Base-by-base conservation (phyloP, 2,329 filamentous ascomycete species). In the Stemphylium lycopersici region DNA sequence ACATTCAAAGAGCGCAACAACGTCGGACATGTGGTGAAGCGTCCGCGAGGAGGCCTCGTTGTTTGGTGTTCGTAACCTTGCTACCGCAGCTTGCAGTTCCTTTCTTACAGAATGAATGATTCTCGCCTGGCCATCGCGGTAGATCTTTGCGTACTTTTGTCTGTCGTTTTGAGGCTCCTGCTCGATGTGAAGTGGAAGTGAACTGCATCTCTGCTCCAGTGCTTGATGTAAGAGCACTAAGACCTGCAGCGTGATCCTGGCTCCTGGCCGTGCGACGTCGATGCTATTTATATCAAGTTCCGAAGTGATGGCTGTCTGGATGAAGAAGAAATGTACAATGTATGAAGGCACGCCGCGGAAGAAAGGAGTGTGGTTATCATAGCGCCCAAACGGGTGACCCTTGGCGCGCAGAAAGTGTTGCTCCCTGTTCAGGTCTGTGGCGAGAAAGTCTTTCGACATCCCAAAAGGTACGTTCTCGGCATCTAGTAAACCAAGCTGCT, bases 91-190 rank as follows among this genome's bases (percentile, higher is more conserved):
- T 24, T 63, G 39, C 8, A 72, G 66, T 47, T 72, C 66, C 6
- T 24, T 12, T 4, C 61, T 58, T 3, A 71, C 61, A 6, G 59
- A 51, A 36, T 70, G 59, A 16, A 74, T 61, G 45, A 72, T 66
- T 2, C 51, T 62, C 2, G 66, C 65, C 61, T 81, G 79, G 6
- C 76, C 69, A 39, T 75, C 68, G 16, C 79, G 74, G 58, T 80
- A 81, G 6, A 77, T 75, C 33, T 70, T 71, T 2, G 78, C 77
- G 40, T 74, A 74, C 22, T 58, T 64, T 62, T 80, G 78, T 49
- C 72, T 77, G 2, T 61, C 40, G 55, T 78, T 80, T 2, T 41
- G 41, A 4, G 59, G 59, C 3, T 42, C 11, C 2, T 31, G 32
- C 2, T 48, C 8, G 4, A 56, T 18, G 4, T 34, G 22, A 1